Evolutionary conservation across 2,329 filamentous ascomycete genomes (phyloP).

Genomic region (Talaromyces funiculosus): DNA sequence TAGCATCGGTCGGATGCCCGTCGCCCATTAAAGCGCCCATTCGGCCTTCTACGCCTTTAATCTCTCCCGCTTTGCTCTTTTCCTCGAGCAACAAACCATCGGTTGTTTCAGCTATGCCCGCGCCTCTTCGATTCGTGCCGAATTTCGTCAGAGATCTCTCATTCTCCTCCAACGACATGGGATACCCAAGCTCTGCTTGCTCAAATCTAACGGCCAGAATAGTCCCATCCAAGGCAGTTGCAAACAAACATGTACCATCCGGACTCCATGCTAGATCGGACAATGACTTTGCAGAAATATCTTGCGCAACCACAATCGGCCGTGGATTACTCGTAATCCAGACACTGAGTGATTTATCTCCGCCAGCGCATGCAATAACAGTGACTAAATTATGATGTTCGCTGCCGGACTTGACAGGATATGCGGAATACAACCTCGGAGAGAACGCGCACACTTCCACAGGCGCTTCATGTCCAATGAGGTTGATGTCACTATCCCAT

Average conservation of each 20-base stretch:
- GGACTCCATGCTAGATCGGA: slow-evolving; percentile 93
- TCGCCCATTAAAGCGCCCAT: slow-evolving; percentile 99
- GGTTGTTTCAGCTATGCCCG: slow-evolving; percentile 87
- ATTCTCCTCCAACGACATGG: slow-evolving; percentile 79
- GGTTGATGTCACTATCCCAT: slow-evolving; percentile 95
- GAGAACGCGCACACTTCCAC: slow-evolving; percentile 98
- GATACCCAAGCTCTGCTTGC: slow-evolving; percentile 81
- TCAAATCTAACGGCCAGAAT: slow-evolving; percentile 79
- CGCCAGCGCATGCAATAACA: slow-evolving; percentile 92
- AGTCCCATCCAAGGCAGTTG: slow-evolving; percentile 82
- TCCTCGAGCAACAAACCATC: slow-evolving; percentile 84
- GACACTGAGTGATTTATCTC: slow-evolving; percentile 91
- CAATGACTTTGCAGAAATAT: slow-evolving; percentile 83
- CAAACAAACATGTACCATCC: slow-evolving; percentile 79
- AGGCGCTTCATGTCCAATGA: slow-evolving; percentile 94
- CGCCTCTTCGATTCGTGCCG: slow-evolving; percentile 77
- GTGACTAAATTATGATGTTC: slow-evolving; percentile 60
- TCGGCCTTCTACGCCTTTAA: slow-evolving; percentile 81
- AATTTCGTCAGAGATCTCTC: slow-evolving; percentile 91
- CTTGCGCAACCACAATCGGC: slow-evolving; percentile 83
- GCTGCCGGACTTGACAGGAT: slow-evolving; percentile 50
- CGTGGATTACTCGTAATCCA: slow-evolving; percentile 97
- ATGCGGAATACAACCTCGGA: slow-evolving; percentile 74
- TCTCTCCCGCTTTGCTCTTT: slow-evolving; percentile 83
- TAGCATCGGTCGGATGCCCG: slow-evolving; percentile 51